Conservation (phyloP, 495 filamentous ascomycete genomes). For the Trichoderma gamsii region DNA sequence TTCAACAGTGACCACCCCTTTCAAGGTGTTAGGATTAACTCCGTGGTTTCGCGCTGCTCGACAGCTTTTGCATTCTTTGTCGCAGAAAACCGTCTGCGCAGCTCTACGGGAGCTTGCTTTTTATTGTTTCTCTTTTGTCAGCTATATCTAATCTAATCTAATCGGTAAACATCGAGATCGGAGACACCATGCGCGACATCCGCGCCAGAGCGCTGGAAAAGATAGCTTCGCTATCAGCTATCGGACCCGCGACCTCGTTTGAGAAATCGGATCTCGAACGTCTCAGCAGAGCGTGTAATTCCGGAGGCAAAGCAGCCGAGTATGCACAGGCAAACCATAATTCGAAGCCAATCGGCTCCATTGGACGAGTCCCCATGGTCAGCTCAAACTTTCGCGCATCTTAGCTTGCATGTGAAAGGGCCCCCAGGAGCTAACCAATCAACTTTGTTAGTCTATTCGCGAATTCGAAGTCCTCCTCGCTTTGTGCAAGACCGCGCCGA, state of each 20-base stretch:
- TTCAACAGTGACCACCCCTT: conserved; percentile 6
- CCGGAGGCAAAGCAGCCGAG: conserved; percentile 28
- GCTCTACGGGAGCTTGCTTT: conserved; percentile 1
- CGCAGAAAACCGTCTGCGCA: neutral
- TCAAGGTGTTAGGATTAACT: neutral
- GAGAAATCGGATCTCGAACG: conserved; percentile 58
- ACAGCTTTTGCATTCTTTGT: neutral
- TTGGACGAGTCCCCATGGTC: conserved; percentile 49
- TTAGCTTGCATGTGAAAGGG: neutral
- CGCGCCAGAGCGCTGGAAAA: conserved; percentile 63
- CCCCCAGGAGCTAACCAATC: conserved; percentile 20
- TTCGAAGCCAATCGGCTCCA: conserved; percentile 24
- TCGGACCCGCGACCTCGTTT: conserved; percentile 43
- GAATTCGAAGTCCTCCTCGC: conserved; percentile 88
- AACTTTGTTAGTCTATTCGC: conserved; percentile 48
- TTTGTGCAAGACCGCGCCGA: conserved; percentile 77
- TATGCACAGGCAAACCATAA: conserved; percentile 29
- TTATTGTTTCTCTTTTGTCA: neutral
- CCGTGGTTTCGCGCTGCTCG: neutral
- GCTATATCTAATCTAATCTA: too few relatives aligned
- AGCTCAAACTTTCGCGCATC: conserved; percentile 12
- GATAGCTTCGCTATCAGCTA: conserved; percentile 58
- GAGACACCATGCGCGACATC: conserved; percentile 44
- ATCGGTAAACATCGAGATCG: conserved; percentile 5
- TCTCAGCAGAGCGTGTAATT: conserved; percentile 52